phyloP scores from a whole-genome alignment of 441 rosid genomes.

The Hura crepitans region DNA sequence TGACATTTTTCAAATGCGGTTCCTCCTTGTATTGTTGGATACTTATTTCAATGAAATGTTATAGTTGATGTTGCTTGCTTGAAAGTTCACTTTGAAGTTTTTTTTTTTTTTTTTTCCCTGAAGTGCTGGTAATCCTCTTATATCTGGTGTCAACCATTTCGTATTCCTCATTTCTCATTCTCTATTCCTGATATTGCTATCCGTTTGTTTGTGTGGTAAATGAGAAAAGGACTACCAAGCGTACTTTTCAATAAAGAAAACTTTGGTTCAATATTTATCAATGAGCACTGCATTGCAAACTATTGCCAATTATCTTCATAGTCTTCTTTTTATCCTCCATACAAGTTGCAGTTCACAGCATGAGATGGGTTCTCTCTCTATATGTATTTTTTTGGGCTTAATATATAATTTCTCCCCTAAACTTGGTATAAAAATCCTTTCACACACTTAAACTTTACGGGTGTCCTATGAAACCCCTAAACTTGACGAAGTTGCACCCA shows the following conservation, averaged over 20 bases:
- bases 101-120: not conserved
- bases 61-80: not conserved
- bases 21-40: not conserved
- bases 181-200: not conserved
- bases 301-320: not conserved
- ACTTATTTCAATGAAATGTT: not conserved
- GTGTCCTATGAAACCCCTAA: no score
- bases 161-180: not conserved
- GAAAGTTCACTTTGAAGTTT: not conserved
- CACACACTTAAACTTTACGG: no score
- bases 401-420: no score
- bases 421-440: no score
- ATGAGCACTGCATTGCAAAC: not conserved
- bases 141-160: not conserved
- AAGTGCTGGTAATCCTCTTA: not conserved
- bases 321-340: no score
- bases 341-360: not conserved
- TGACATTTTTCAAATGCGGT: not conserved
- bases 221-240: not conserved
- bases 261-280: constrained; percentile 6
- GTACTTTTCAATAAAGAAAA: not conserved
- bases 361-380: not conserved
- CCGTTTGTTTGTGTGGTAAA: not conserved
- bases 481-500: no score
- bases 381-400: not conserved